Evolutionary conservation across 2,329 filamentous ascomycete genomes (phyloP).

Genomic region (Endoconidiophora laricicola): DNA sequence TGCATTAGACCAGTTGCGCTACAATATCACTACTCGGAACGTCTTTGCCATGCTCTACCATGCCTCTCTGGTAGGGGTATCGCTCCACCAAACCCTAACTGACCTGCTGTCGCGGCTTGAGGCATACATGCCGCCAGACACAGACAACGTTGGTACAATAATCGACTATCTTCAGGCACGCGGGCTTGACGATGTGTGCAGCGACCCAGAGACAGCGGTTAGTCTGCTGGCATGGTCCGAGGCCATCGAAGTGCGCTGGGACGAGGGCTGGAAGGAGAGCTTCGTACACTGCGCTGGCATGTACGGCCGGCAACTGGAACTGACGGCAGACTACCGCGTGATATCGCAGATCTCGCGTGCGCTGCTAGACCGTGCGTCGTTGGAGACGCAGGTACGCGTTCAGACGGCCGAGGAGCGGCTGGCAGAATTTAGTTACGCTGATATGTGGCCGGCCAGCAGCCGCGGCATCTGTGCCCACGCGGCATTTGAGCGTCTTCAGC

Average conservation of each 20-base stretch:
- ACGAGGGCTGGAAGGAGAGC: constrained; percentile 49
- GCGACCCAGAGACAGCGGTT: constrained; percentile 41
- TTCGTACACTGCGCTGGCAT: constrained; percentile 53
- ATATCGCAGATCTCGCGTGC: constrained; percentile 46
- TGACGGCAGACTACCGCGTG: constrained; percentile 36
- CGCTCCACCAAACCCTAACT: constrained; percentile 43
- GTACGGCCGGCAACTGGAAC: constrained; percentile 33
- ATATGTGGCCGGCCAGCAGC: constrained; percentile 38
- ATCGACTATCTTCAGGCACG: constrained; percentile 42
- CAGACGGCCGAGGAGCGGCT: constrained; percentile 46
- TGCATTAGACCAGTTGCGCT: constrained; percentile 32
- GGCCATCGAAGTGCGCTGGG: constrained; percentile 42
- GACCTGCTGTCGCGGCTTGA: constrained; percentile 47
- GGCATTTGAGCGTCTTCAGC: constrained; percentile 39
- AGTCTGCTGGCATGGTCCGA: constrained; percentile 51
- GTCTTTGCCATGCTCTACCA: constrained; percentile 49
- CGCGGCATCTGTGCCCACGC: constrained; percentile 26
- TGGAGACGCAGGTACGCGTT: constrained; percentile 45
- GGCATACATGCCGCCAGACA: constrained; percentile 37
- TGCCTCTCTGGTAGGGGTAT: constrained; percentile 46
- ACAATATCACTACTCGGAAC: constrained; percentile 52
- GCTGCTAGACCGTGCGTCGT: constrained; percentile 42
- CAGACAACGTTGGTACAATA: constrained; percentile 41
- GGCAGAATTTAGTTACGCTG: constrained; percentile 40
- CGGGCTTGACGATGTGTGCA: constrained; percentile 47